Evolutionary conservation across 2,329 filamentous ascomycete genomes (phyloP), one percentile per base, ranked within the genome.

Genomic region (Beauveria rudraprayagi): DNA sequence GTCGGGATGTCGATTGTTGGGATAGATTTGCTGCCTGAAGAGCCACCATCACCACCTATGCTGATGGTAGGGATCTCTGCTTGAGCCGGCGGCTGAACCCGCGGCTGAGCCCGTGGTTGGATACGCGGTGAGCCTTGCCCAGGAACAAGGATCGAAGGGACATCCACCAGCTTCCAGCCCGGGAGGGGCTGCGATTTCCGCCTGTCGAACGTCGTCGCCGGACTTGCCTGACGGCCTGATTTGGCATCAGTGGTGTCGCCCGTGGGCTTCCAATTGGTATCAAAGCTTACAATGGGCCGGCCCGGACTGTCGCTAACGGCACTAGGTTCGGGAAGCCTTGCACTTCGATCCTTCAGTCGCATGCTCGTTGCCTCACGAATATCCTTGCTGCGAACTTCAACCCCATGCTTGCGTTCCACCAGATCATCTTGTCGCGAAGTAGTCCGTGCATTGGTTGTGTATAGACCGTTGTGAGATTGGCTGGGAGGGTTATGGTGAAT

Each of bases 251-350:
- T 81, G 75, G 79, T 80, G 79, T 83, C 80, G 72, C 89, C 86
- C 72, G 83, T 84, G 71, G 86, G 83, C 80, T 86, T 89, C 87
- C 91, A 96, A 72, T 88, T 84, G 70, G 84, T 84, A 76, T 96
- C 84, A 81, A 97, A 97, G 82, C 93, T 97, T 81, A 97, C 93
- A 80, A 97, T 97, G 65, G 93, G 93, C 71, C 93, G 86, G 68
- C 91, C 91, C 68, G 90, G 89, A 70, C 83, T 89, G 77, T 97
- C 89, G 77, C 92, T 97, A 74, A 97, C 92, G 70, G 90, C 88
- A 60, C 90, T 91, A 66, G 93, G 93, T 70, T 89, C 93, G 30
- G 92, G 93, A 64, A 97, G 80, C 71, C 90, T 95, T 61, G 86
- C 76, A 75, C 92, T 97, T 70, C 92, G 87, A 74, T 96, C 91